Conservation (phyloP, 495 filamentous ascomycete genomes). For the Polyplosphaeria fusca region DNA sequence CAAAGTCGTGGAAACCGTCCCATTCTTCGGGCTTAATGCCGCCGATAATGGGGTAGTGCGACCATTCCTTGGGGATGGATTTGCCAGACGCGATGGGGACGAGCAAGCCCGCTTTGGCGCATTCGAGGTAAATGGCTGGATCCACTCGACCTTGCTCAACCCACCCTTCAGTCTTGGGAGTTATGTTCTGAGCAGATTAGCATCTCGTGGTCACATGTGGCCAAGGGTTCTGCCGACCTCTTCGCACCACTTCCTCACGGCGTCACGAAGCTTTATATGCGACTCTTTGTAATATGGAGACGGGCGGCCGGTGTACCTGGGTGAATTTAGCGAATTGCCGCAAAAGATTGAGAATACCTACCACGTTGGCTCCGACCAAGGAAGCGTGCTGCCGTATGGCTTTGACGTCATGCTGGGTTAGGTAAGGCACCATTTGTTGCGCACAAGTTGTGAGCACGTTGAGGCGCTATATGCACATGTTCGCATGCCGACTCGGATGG, state of each 20-base stretch:
- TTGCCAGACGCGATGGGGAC: constrained; percentile 29
- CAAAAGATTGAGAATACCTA: background rate
- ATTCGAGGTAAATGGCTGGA: constrained; percentile 19
- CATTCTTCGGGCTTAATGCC: constrained; percentile 33
- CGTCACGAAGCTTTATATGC: constrained; percentile 25
- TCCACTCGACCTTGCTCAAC: constrained; percentile 24
- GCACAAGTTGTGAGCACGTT: too few species aligned
- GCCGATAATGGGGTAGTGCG: constrained; percentile 24
- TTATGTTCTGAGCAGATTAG: constrained; percentile 15
- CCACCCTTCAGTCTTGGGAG: constrained; percentile 31
- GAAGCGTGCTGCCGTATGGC: constrained; percentile 18
- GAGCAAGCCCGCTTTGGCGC: constrained; percentile 29
- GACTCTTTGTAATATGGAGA: constrained; percentile 34
- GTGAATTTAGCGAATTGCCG: background rate
- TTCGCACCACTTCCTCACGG: constrained; percentile 30
- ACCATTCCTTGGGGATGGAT: constrained; percentile 24
- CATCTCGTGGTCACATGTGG: background rate
- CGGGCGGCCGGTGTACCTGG: constrained; percentile 30
- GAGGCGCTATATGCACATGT: too few species aligned
- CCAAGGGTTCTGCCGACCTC: constrained; percentile 9
- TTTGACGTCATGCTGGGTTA: constrained; percentile 3
- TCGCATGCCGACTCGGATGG: too few species aligned
- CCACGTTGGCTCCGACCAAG: constrained; percentile 23
- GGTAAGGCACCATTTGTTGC: too few species aligned
- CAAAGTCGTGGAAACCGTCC: constrained; percentile 36